These are phyloP conservation scores for Umbelopsis vinacea DNA, from an alignment of 192 early-diverging fungal species.

Conservation along the genomic window DNA sequence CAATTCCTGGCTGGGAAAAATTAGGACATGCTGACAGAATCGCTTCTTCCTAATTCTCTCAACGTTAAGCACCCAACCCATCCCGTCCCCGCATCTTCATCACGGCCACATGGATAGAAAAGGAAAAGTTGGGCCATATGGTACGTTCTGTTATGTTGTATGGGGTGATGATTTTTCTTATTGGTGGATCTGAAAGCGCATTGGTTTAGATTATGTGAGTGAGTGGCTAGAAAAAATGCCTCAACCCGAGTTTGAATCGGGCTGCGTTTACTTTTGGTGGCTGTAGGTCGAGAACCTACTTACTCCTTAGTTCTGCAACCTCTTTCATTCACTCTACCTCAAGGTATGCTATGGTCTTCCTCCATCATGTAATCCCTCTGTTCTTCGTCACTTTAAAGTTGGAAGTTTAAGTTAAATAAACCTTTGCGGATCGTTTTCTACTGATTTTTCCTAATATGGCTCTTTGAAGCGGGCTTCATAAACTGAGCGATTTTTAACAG, in stretches of 20 bases:
- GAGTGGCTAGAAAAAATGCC: conserved; percentile 12
- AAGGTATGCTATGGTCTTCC: background rate
- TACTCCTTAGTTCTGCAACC: background rate
- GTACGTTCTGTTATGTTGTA: background rate
- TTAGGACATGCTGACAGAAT: too few relatives aligned
- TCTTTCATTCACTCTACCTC: background rate
- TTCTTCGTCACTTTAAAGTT: too few relatives aligned
- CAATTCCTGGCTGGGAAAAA: background rate
- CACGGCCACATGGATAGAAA: too few relatives aligned
- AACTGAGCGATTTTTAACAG: conserved; percentile 18
- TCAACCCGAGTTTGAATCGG: conserved; percentile 21
- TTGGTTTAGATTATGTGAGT: background rate
- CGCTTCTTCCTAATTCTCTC: too few relatives aligned
- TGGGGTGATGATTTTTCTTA: background rate
- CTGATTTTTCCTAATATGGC: background rate
- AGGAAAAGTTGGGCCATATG: background rate
- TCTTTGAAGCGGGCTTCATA: background rate
- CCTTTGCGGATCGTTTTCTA: background rate
- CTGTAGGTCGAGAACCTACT: background rate
- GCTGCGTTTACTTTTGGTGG: background rate
- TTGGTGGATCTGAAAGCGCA: background rate
- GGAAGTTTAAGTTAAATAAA: background rate
- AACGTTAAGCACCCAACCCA: too few relatives aligned
- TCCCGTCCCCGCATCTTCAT: too few relatives aligned
- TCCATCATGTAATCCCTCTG: too few relatives aligned